Conservation (phyloP, 2,329 filamentous ascomycete species). For the Amauroascus verrucosus region DNA sequence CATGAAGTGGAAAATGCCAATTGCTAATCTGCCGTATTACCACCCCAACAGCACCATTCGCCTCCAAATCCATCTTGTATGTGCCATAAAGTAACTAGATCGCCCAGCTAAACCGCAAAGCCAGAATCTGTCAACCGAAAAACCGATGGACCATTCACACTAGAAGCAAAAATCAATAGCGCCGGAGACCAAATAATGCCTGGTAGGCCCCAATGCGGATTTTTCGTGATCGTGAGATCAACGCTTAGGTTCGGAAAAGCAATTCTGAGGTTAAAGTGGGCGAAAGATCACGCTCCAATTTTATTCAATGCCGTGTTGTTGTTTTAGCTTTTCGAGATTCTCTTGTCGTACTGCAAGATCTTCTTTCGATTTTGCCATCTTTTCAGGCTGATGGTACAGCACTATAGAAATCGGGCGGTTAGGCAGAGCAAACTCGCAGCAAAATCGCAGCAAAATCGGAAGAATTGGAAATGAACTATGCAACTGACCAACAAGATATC, state of each 20-base stretch:
- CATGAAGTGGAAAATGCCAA: background rate
- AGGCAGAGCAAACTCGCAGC: background rate
- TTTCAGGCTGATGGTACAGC: conserved; percentile 66
- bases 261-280: background rate
- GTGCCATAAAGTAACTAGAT: conserved; percentile 3
- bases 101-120: background rate
- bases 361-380: conserved; percentile 78
- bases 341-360: conserved; percentile 89
- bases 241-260: background rate
- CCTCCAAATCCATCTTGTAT: conserved; percentile 4
- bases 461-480: background rate
- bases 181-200: background rate
- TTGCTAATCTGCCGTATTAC: conserved; percentile 6
- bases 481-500: conserved; percentile 87
- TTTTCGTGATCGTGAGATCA: background rate
- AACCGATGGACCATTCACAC: conserved; percentile 1
- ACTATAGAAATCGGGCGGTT: conserved; percentile 38
- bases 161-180: conserved; percentile 2
- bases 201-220: background rate
- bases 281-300: background rate
- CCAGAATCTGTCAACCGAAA: conserved; percentile 1
- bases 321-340: conserved; percentile 96
- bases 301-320: conserved; percentile 98
- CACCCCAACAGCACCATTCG: background rate
- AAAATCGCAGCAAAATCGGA: no score